Base-by-base conservation (phyloP, 1,284 basidiomycete genomes). In the Anthracocystis panici-leucophaei region DNA sequence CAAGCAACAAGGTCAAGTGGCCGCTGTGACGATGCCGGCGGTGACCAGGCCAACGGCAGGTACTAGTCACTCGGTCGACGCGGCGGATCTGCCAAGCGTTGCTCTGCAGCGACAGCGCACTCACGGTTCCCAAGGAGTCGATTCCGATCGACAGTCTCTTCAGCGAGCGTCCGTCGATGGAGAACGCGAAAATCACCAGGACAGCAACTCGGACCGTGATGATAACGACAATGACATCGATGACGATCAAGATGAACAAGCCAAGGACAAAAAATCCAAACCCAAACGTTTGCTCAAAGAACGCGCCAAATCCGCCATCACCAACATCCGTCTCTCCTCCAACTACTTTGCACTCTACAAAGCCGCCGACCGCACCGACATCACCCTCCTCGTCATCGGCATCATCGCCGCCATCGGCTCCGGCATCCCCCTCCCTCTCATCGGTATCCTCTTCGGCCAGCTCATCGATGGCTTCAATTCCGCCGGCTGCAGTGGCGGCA, bases 401-500 rank as follows among this genome's bases (percentile, higher is more conserved):
- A 73, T 57, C 27, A 48, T 79, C 33, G 77, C 77, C 1, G 77
- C 80, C 21, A 71, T 82, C 33, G 78, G 75, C 7, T 73, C 78
- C 10, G 80, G 80, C 33, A 75, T 80, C 2, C 80, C 80, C 18
- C 74, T 82, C 7, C 80, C 80, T 0, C 65, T 82, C 25, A 80
- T 82, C 55, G 80, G 80, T 40, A 65, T 80, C 40, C 58, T 82
- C 23, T 80, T 82, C 25, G 80, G 80, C 41, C 65, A 80, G 52
- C 77, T 82, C 49, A 75, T 82, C 58, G 74, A 80, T 51, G 70
- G 77, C 23, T 82, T 82, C 73, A 82, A 82, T 53, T 52, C 64
- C 16, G 48, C 65, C 11, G 62, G 66, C 4, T 82, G 80, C 60
- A 33, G 33, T 21, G 51, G 38, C 8, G 21, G 50, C 45, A 31